These are phyloP conservation scores for Candida morakotiae DNA, from an alignment of 805 yeast genomes.

Conservation along the genomic window DNA sequence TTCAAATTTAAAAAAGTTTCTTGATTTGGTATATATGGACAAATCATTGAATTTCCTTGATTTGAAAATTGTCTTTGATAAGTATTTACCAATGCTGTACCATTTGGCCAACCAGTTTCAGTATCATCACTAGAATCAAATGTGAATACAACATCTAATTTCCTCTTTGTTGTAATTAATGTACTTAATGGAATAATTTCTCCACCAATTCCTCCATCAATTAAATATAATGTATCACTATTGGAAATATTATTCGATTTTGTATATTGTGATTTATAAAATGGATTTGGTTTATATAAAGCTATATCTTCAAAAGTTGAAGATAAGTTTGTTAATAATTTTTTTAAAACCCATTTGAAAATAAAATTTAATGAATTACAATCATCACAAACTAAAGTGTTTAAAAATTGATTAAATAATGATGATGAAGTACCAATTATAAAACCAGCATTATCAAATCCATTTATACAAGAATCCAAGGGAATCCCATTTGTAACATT, in stretches of 20 bases:
- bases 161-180: constrained; percentile 23
- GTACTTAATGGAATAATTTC: constrained; percentile 37
- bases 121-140: constrained; percentile 33
- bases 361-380: constrained; percentile 16
- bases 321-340: constrained; percentile 21
- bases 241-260: constrained; percentile 15
- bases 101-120: constrained; percentile 34
- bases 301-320: constrained; percentile 43
- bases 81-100: constrained; percentile 28
- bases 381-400: constrained; percentile 34
- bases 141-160: constrained; percentile 33
- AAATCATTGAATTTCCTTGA: constrained; percentile 56
- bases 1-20: constrained; percentile 56
- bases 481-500: constrained; percentile 58
- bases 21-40: constrained; percentile 77
- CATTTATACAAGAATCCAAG: constrained; percentile 55
- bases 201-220: constrained; percentile 39
- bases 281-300: constrained; percentile 67
- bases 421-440: constrained; percentile 81
- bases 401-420: constrained; percentile 63
- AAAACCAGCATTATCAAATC: constrained; percentile 80
- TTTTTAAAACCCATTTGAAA: constrained; percentile 18
- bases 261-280: constrained; percentile 32
- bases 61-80: constrained; percentile 30
- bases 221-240: constrained; percentile 25